Base-by-base conservation (phyloP, 2,329 filamentous ascomycete species). In the Epichloe festucae region DNA sequence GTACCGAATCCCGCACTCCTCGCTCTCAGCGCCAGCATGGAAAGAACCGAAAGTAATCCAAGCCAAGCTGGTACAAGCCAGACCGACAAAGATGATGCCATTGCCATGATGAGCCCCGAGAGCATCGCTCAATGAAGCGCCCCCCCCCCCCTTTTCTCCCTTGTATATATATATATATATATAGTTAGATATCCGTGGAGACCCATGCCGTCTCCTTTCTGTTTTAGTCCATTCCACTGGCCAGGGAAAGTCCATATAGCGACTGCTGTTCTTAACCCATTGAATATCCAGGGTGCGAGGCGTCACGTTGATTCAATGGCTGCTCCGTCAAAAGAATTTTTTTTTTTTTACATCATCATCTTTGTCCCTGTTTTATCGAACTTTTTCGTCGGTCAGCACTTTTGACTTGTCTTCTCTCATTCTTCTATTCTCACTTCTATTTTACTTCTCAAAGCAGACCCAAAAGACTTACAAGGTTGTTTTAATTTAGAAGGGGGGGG, bases 101-200 rank as follows among this genome's bases (percentile, higher is more conserved):
- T 81, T 35, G 84, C 84, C 19, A 89, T 91, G 81, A 89, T 91
- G 75, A 93, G 87, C 63, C 88, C 88, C 4, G 83, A 91, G 69
- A 89, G 87, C 65, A 81, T 88, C 57, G 76, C 77, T 52, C 66
- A 71, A 62, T 70, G 31, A 49, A n/a, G 19, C n/a, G 19, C 1
- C 15, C 4, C 2, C 5, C 0, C 3, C 8, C 23, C n/a, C 38
- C 5, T 17, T 17, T 2, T 27, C 17, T 6, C 35, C 12, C 12
- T 19, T 23, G 19, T 15, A 41, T 41, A 10, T 19, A 10, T 15
- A 12, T 7, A 42, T 43, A 34, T 27, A 34, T 11, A 19, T 45
- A 50, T 50, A 45, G 21, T 44, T 27, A 19, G 8, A 45, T 44
- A 14, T 31, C 6, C 41, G 39, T 39, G 27, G 39, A 41, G 7